These are phyloP conservation scores for Macrocystidia cucumis DNA, from an alignment of 1,284 basidiomycete species.

Conservation along the genomic window DNA sequence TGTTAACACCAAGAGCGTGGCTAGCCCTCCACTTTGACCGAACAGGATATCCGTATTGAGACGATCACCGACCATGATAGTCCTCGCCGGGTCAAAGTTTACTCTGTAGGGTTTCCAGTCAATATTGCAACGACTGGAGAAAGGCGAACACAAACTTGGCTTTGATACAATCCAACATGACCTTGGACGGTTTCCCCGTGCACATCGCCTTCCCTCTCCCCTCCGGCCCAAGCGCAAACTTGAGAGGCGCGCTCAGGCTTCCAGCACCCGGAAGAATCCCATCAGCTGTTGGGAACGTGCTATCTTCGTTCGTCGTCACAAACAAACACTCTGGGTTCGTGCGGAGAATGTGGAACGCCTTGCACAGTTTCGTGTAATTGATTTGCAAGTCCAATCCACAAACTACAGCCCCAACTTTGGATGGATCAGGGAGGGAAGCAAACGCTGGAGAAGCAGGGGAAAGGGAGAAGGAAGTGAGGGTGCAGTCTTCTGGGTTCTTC, in stretches of 20 bases:
- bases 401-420: conserved; percentile 89
- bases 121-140: conserved; percentile 5
- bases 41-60: conserved; percentile 94
- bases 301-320: conserved; percentile 91
- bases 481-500: conserved; percentile 80
- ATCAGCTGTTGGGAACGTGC: conserved; percentile 77
- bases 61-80: conserved; percentile 95
- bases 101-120: conserved; percentile 45
- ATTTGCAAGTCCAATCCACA: conserved; percentile 78
- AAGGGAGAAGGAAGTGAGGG: conserved; percentile 66
- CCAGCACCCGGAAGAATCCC: conserved; percentile 88
- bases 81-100: conserved; percentile 75
- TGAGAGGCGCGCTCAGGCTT: conserved; percentile 75
- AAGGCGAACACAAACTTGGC: conserved; percentile 58
- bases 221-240: conserved; percentile 63
- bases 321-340: conserved; percentile 78
- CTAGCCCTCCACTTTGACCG: conserved; percentile 78
- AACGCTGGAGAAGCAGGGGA: no score
- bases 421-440: conserved; percentile 65
- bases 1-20: conserved; percentile 91
- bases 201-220: no score
- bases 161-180: conserved; percentile 93
- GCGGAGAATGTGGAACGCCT: conserved; percentile 88
- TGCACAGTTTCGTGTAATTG: conserved; percentile 92
- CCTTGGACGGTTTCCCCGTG: conserved; percentile 88